phyloP scores from a whole-genome alignment of 1,139 yeast species.

The Maudiozyma humilis region DNA sequence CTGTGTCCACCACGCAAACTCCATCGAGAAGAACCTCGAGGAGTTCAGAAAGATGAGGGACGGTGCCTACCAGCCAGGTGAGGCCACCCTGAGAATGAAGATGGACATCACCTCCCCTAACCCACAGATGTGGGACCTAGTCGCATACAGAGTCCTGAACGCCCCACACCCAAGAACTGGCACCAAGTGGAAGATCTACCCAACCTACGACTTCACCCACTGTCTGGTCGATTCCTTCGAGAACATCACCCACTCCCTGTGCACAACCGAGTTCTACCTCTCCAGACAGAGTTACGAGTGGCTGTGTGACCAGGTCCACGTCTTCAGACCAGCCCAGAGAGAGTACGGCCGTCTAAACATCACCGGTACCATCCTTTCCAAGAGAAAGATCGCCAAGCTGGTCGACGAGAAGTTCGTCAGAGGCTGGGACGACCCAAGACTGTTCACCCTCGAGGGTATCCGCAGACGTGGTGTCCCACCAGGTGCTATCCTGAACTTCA shows the following conservation, averaged over 20 bases:
- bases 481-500: slow-evolving; percentile 90
- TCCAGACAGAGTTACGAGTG: slow-evolving; percentile 96
- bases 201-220: slow-evolving; percentile 97
- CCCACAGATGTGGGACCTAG: slow-evolving; percentile 99
- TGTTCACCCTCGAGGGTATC: slow-evolving; percentile 88
- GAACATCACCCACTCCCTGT: slow-evolving; percentile 87
- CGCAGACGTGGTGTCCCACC: slow-evolving; percentile 98
- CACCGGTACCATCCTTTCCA: slow-evolving; percentile 89
- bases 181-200: slow-evolving; percentile 92
- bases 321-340: slow-evolving; percentile 96
- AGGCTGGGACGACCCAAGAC: slow-evolving; percentile 98
- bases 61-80: slow-evolving; percentile 81
- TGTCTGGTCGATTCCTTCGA: slow-evolving; percentile 97
- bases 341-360: slow-evolving; percentile 95
- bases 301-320: slow-evolving; percentile 93
- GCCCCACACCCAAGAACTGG: slow-evolving; percentile 97
- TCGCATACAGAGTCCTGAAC: slow-evolving; percentile 91
- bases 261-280: slow-evolving; percentile 88
- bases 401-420: slow-evolving; percentile 76
- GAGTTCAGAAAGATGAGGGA: slow-evolving; percentile 89
- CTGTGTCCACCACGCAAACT: slow-evolving; percentile 63
- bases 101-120: slow-evolving; percentile 86
- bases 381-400: slow-evolving; percentile 89
- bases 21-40: slow-evolving; percentile 62
- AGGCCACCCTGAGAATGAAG: slow-evolving; percentile 93